Percentiles rank a stretch among this genome's conserved stretches.
Evolutionary conservation across 306 rosid species (phyloP).

Genomic region (Citrullus mucosospermus): DNA sequence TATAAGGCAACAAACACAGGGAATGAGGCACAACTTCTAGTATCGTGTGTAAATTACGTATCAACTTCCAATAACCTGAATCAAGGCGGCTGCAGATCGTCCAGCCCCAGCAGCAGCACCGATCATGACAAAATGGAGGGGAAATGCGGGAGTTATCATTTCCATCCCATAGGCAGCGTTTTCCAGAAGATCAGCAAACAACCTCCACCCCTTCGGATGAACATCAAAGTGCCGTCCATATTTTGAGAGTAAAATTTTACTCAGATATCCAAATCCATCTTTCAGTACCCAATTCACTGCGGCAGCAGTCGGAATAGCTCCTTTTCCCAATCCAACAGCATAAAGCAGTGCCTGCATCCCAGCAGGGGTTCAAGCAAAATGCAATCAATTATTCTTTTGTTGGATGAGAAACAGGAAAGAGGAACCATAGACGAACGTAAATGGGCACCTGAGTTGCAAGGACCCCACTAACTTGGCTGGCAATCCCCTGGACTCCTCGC

Average conservation of each 20-base stretch:
- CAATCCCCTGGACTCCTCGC: conserved; percentile 93
- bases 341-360: conserved; percentile 51
- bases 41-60: background rate
- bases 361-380: background rate
- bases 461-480: conserved; percentile 79
- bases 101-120: conserved; percentile 31
- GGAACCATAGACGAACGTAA: background rate
- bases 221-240: conserved; percentile 95
- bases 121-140: conserved; percentile 50
- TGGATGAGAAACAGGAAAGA: background rate
- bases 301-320: conserved; percentile 86
- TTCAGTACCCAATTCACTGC: conserved; percentile 94
- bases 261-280: conserved; percentile 89
- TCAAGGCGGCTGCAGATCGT: conserved; percentile 18
- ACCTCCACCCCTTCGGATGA: conserved; percentile 87
- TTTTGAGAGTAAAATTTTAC: conserved; percentile 72
- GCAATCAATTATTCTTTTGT: background rate
- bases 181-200: conserved; percentile 83
- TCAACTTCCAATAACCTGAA: conserved; percentile 19
- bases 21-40: background rate
- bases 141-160: conserved; percentile 79
- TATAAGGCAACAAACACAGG: background rate
- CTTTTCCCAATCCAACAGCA: conserved; percentile 89
- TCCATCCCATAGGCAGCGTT: conserved; percentile 91
- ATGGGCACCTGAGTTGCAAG: conserved; percentile 60